Base-by-base conservation (phyloP, 257 asterid genomes). In the Jasminum sambac region DNA sequence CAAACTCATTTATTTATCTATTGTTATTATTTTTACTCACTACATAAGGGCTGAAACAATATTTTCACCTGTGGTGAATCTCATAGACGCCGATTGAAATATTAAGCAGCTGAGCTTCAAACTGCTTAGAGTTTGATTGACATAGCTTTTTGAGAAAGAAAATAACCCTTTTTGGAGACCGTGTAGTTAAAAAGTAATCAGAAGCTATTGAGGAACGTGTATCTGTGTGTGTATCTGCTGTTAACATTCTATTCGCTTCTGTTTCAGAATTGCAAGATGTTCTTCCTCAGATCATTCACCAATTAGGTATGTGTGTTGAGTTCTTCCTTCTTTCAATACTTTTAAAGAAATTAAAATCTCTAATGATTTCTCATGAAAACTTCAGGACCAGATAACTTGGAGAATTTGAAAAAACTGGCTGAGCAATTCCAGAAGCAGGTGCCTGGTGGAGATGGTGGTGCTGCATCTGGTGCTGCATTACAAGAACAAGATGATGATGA, bases 381-480 rank as follows among this genome's bases (percentile, higher is more conserved):
- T 34, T 64, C 87, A 88, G 95, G 91, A 26, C 91, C 91, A 0
- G 95, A 86, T 76, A 85, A 88, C 79, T 72, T 86, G 81, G 92
- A 86, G 80, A 83, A 86, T 72, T 74, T 86, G 87, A 88, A 88
- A 81, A 88, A 88, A 72, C 66, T 88, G 69, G 92, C 95, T 0
- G 95, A 88, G 73, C 90, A 88, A 74, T 88, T 82, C 83, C 90
- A 88, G 85, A 86, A 88, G 74, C 92, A 86, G 76, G 87, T 74
- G 36, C 88, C 95, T 23, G 80, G 72, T 30, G 75, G 79, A 64
- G 84, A 74, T 5, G 57, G 57, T 36, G 86, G 68, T 73, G 5
- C 80, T 4, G 76, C 75, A 13, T 67, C 75, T n/a, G 74, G 76
- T 59, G 84, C 78, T 34, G 73, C 65, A 21, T 71, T 67, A 24